phyloP scores from a whole-genome alignment of 2,329 filamentous ascomycete genomes.

The Cladosporium sp. region DNA sequence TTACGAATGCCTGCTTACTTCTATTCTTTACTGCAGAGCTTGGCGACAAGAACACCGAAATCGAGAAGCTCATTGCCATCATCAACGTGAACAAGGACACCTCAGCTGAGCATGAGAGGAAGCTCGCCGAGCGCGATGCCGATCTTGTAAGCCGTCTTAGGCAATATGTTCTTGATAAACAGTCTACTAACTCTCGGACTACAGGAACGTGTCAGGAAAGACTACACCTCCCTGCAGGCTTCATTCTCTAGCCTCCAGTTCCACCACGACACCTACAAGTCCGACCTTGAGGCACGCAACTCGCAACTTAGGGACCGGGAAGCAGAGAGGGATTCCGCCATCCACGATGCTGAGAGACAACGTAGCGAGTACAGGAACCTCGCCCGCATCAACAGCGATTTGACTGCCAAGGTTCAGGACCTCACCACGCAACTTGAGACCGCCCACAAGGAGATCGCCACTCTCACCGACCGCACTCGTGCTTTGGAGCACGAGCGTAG shows the following conservation, averaged over 20 bases:
- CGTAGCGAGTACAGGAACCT: slow-evolving; percentile 24
- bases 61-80: slow-evolving; percentile 29
- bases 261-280: slow-evolving; percentile 24
- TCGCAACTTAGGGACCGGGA: slow-evolving; percentile 21
- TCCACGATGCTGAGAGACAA: slow-evolving; percentile 25
- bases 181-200: background rate
- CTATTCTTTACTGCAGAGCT: background rate
- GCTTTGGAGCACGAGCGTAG: slow-evolving; percentile 25
- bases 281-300: slow-evolving; percentile 22
- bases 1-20: background rate
- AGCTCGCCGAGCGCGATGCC: slow-evolving; percentile 25
- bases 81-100: slow-evolving; percentile 23
- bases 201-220: slow-evolving; percentile 21
- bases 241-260: slow-evolving; percentile 20
- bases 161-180: too few species aligned
- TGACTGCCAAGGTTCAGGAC: slow-evolving; percentile 23
- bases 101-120: slow-evolving; percentile 24
- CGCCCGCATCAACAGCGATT: slow-evolving; percentile 26
- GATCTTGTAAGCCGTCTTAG: slow-evolving; percentile 20
- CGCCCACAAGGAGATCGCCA: slow-evolving; percentile 24
- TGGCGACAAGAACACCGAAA: slow-evolving; percentile 14
- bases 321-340: slow-evolving; percentile 24
- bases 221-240: slow-evolving; percentile 22
- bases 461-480: slow-evolving; percentile 23
- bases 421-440: slow-evolving; percentile 22